Conservation (phyloP, 2,329 filamentous ascomycete genomes). For the Cercospora citrullina region DNA sequence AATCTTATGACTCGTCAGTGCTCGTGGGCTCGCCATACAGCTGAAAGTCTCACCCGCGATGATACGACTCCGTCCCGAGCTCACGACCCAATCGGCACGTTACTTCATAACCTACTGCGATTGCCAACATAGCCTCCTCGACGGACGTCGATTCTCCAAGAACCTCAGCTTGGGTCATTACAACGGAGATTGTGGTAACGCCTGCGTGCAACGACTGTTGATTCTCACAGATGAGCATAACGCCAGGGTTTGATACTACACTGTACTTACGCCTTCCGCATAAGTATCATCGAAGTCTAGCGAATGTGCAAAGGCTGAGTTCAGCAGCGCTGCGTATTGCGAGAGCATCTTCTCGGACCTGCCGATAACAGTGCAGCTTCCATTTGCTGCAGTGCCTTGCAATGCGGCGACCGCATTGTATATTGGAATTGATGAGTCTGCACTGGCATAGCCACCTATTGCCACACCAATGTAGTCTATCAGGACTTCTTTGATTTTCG, state of each 20-base stretch:
- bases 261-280: slow-evolving; percentile 35
- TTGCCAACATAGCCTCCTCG: slow-evolving; percentile 36
- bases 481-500: slow-evolving; percentile 37
- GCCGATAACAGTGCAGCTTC: slow-evolving; percentile 40
- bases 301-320: slow-evolving; percentile 47
- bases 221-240: not conserved
- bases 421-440: slow-evolving; percentile 33
- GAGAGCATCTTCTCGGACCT: slow-evolving; percentile 39
- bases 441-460: slow-evolving; percentile 31
- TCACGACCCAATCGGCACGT: slow-evolving; percentile 40
- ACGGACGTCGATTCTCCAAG: slow-evolving; percentile 23
- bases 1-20: slow-evolving; percentile 33
- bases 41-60: slow-evolving; percentile 21
- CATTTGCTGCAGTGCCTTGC: slow-evolving; percentile 28
- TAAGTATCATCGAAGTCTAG: slow-evolving; percentile 52
- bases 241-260: not conserved
- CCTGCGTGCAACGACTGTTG: slow-evolving; percentile 44
- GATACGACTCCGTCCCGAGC: slow-evolving; percentile 39
- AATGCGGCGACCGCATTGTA: slow-evolving; percentile 31
- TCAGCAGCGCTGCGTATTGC: slow-evolving; percentile 46
- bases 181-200: slow-evolving; percentile 44
- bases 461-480: slow-evolving; percentile 37
- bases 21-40: not conserved
- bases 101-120: slow-evolving; percentile 41
- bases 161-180: slow-evolving; percentile 39